phyloP scores from a whole-genome alignment of 73 alveolate species.

The Blepharisma stoltei region DNA sequence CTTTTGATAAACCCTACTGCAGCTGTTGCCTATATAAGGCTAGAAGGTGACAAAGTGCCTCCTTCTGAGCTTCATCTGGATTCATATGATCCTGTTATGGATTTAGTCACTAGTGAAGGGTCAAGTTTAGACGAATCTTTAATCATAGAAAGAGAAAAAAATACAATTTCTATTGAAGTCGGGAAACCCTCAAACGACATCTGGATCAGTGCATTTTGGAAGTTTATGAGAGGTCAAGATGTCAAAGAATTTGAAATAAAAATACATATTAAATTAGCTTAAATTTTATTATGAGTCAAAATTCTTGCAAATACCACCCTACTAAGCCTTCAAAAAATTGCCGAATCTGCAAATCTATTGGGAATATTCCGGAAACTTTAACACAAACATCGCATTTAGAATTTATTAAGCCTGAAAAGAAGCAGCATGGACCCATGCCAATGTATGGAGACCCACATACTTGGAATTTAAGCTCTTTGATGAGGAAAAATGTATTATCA shows the following conservation, averaged over 20 bases:
- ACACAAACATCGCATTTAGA: background rate
- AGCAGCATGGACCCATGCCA: conserved; percentile 42
- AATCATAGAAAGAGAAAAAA: background rate
- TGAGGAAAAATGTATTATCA: conserved; percentile 60
- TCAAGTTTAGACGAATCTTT: background rate
- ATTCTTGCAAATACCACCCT: conserved; percentile 20
- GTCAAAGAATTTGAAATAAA: background rate
- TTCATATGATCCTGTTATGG: conserved; percentile 17
- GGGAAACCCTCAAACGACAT: background rate
- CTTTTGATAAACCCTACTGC: conserved; percentile 32
- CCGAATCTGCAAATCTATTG: conserved; percentile 16
- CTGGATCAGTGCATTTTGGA: background rate
- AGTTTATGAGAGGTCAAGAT: conserved; percentile 26
- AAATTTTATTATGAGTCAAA: background rate
- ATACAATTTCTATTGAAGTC: background rate
- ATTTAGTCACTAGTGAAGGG: conserved; percentile 1
- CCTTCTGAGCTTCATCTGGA: background rate
- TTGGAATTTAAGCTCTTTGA: conserved; percentile 58
- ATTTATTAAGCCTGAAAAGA: conserved; percentile 13
- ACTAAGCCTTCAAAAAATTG: conserved; percentile 8
- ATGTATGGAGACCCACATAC: conserved; percentile 36
- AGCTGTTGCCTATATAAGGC: background rate
- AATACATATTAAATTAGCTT: background rate
- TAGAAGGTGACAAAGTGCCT: conserved; percentile 6
- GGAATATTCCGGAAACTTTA: background rate